Percentiles rank a stretch among this genome's conserved stretches.
phyloP scores from a whole-genome alignment of 345 rosid genomes.

The Rhodomyrtus tomentosa region DNA sequence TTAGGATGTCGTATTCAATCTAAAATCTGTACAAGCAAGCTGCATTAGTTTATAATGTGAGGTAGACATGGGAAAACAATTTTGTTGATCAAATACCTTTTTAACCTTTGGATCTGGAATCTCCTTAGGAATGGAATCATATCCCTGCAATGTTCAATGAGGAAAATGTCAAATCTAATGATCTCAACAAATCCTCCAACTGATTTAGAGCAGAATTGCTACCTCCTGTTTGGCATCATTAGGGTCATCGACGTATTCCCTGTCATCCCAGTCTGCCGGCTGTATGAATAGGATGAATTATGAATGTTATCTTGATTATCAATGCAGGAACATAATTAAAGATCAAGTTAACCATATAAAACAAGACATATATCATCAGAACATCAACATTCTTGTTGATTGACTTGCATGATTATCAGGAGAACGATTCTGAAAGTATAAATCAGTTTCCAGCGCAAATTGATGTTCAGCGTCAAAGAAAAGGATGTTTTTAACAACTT shows the following conservation, averaged over 20 bases:
- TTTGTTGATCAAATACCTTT: constrained; percentile 18
- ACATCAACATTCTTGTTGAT: neutral
- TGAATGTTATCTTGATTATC: neutral
- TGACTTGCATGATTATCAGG: neutral
- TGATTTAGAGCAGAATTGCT: neutral
- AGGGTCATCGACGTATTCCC: constrained; percentile 84
- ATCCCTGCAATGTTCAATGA: constrained; percentile 29
- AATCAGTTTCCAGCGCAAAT: neutral
- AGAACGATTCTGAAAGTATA: neutral
- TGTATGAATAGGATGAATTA: constrained; percentile 12
- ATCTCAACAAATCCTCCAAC: neutral
- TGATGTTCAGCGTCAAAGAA: neutral
- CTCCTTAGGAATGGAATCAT: constrained; percentile 43
- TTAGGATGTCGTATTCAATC: neutral
- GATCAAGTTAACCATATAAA: neutral
- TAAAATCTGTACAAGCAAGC: neutral
- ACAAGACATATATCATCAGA: neutral
- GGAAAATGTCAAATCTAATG: neutral
- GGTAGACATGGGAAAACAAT: neutral
- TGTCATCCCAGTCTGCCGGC: constrained; percentile 94
- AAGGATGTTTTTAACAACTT: neutral
- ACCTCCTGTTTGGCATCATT: constrained; percentile 78
- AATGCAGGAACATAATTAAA: neutral
- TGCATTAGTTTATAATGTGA: neutral
- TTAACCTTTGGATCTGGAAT: constrained; percentile 61